Base-by-base conservation (phyloP, 1,284 basidiomycete genomes). In the Ustilago vetiveriae region DNA sequence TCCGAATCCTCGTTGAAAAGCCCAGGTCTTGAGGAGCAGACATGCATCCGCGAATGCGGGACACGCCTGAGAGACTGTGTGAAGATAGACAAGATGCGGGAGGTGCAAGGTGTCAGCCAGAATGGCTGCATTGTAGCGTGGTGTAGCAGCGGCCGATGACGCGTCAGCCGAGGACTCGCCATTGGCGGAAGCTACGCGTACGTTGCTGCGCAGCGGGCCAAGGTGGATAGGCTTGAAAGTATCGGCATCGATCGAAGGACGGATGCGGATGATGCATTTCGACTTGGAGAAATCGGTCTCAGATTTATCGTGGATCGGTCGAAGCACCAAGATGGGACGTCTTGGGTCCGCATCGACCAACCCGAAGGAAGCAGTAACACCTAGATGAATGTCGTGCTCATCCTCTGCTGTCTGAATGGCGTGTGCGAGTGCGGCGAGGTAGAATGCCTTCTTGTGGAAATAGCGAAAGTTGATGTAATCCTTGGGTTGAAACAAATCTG, bases 381-480 rank as follows among this genome's bases (percentile, higher is more conserved):
- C 85, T 82, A 40, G 88, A 75, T 23, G 84, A 81, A 46, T 40
- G 83, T 83, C 56, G 63, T 76, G 40, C 53, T 65, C 33, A 43
- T 51, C 24, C 21, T 39, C 36, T 51, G 73, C 39, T n/a, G 51
- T 57, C 14, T 62, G 43, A 16, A 97, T 82, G 1, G 88, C 87
- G 9, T 87, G 85, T 3, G 90, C 91, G 46, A 98, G 85, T 4
- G 87, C 87, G 8, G 93, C 90, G 13, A 98, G 86, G 83, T 94
- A 99, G 81, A 90, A 94, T 0, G 92, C 90, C 38, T 92, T 86
- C 82, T 98, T 98, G 82, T 95, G 90, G 80, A 95, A 94, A 83
- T 92, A 94, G 17, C 96, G 88, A 30, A 88, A 88, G 79, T 94
- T 91, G 52, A 94, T 84, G 71, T 94, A 92, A 80, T 98, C 95